phyloP scores from a whole-genome alignment of 1,284 basidiomycete species.

The Austroboletus novae-zelandiae region DNA sequence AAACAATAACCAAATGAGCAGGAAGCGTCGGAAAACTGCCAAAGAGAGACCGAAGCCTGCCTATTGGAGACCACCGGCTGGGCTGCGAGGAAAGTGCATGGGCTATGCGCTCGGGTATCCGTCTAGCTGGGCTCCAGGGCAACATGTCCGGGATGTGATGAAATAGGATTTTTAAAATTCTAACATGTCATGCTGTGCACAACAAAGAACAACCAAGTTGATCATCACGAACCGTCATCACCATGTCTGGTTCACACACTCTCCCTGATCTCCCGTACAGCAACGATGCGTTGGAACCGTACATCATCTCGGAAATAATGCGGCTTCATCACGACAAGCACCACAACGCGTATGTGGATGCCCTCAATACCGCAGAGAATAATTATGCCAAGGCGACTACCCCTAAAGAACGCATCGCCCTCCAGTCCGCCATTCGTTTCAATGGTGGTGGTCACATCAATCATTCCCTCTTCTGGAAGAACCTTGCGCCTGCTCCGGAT shows the following conservation, averaged over 20 bases:
- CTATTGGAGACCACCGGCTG: slow-evolving; percentile 29
- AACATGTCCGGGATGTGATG: slow-evolving; percentile 26
- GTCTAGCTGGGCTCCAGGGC: slow-evolving; percentile 25
- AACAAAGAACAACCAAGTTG: not conserved
- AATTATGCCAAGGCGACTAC: slow-evolving; percentile 63
- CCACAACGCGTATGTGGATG: slow-evolving; percentile 79
- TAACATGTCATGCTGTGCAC: slow-evolving; percentile 21
- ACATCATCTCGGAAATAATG: slow-evolving; percentile 82
- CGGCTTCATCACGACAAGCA: slow-evolving; percentile 86
- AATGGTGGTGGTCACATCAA: slow-evolving; percentile 81
- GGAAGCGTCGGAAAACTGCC: slow-evolving; percentile 14
- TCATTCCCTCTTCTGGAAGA: slow-evolving; percentile 95
- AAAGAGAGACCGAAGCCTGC: slow-evolving; percentile 20
- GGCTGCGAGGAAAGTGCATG: slow-evolving; percentile 22
- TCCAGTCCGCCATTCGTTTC: slow-evolving; percentile 72
- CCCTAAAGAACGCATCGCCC: slow-evolving; percentile 79
- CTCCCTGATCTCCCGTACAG: slow-evolving; percentile 86
- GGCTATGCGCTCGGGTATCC: slow-evolving; percentile 34
- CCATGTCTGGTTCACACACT: slow-evolving; percentile 43
- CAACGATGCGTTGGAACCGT: slow-evolving; percentile 88
- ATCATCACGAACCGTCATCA: not conserved
- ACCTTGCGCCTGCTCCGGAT: slow-evolving; percentile 60
- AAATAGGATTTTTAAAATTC: slow-evolving; percentile 14
- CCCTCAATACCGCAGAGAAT: slow-evolving; percentile 75
- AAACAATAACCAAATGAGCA: not conserved